Conservation (phyloP, 805 yeast species). For the Starmerella apicola region DNA sequence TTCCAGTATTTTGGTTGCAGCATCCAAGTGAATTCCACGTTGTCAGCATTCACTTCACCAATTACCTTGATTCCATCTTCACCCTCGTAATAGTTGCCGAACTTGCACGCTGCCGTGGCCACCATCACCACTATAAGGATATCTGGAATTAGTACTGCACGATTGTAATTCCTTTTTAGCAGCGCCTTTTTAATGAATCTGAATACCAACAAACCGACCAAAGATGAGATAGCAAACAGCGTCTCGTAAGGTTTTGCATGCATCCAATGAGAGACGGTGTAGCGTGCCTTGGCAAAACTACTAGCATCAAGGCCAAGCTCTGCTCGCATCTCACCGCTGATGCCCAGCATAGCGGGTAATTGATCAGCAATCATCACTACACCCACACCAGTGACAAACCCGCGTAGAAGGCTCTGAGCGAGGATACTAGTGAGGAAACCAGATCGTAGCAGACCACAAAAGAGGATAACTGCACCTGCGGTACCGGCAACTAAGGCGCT, state of each 20-base stretch:
- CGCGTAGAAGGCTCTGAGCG: constrained; percentile 63
- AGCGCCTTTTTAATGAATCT: constrained; percentile 34
- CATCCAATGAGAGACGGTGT: constrained; percentile 38
- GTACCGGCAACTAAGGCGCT: constrained; percentile 59
- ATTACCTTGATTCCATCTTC: constrained; percentile 40
- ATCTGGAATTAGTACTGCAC: constrained; percentile 66
- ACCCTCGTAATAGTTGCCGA: constrained; percentile 24
- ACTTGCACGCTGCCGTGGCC: constrained; percentile 42
- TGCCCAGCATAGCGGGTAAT: constrained; percentile 57
- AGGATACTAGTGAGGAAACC: constrained; percentile 77
- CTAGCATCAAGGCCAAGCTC: constrained; percentile 43
- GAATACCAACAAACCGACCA: constrained; percentile 34
- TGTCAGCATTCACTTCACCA: constrained; percentile 49
- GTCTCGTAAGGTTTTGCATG: constrained; percentile 49
- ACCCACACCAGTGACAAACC: constrained; percentile 80
- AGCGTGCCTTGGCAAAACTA: constrained; percentile 55
- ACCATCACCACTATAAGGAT: constrained; percentile 61
- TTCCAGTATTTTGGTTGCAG: constrained; percentile 34
- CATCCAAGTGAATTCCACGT: constrained; percentile 46
- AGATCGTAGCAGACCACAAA: constrained; percentile 67
- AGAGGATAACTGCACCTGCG: constrained; percentile 60
- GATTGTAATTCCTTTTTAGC: constrained; percentile 23
- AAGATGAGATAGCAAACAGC: constrained; percentile 42
- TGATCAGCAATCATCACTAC: constrained; percentile 71
- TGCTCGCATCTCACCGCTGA: constrained; percentile 33